phyloP scores from a whole-genome alignment of 805 yeast species.

The Lipomyces orientalis region DNA sequence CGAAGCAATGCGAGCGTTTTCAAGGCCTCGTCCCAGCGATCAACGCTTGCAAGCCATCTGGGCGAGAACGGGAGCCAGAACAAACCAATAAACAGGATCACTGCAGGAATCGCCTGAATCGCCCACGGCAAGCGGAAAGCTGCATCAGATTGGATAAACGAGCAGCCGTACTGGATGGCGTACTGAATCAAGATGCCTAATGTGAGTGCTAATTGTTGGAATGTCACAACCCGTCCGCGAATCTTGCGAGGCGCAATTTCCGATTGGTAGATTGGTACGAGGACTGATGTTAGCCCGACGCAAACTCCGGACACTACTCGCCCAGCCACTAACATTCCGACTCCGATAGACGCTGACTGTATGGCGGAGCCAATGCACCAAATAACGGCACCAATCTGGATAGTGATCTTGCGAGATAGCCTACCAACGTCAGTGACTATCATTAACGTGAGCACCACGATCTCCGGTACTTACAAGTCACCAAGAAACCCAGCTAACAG shows the following conservation, averaged over 20 bases:
- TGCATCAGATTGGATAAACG: too few species aligned
- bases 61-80: slow-evolving; percentile 49
- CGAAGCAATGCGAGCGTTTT: slow-evolving; percentile 23
- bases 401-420: slow-evolving; percentile 25
- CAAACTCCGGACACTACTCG: slow-evolving; percentile 58
- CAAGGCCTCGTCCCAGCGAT: slow-evolving; percentile 51
- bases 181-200: slow-evolving; percentile 57
- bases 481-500: slow-evolving; percentile 49
- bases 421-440: too few species aligned
- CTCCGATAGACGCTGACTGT: slow-evolving; percentile 40
- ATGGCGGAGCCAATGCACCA: slow-evolving; percentile 31
- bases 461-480: background rate
- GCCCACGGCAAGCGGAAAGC: too few species aligned
- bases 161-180: too few species aligned
- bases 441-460: too few species aligned
- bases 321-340: slow-evolving; percentile 71
- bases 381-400: slow-evolving; percentile 19
- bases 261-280: slow-evolving; percentile 23
- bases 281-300: slow-evolving; percentile 58
- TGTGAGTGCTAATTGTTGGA: slow-evolving; percentile 63
- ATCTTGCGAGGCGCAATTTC: slow-evolving; percentile 4
- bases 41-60: slow-evolving; percentile 55
- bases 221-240: slow-evolving; percentile 22
- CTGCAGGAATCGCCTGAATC: slow-evolving; percentile 41
- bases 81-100: slow-evolving; percentile 53